Conservation (phyloP, 1,284 basidiomycete genomes). For the Sparassis latifolia region DNA sequence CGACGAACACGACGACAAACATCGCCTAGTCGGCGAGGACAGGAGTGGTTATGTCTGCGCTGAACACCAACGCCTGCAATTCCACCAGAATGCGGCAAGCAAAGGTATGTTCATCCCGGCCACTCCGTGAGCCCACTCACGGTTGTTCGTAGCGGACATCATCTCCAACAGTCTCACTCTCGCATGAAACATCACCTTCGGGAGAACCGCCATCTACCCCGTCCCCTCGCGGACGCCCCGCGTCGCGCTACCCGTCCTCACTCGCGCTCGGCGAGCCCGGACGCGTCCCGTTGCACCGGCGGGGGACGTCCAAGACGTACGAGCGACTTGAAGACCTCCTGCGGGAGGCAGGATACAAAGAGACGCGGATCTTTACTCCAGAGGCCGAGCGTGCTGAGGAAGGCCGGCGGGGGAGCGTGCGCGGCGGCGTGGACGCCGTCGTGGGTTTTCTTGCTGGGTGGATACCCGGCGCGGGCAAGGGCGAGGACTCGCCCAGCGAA, state of each 20-base stretch:
- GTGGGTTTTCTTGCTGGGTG: constrained; percentile 56
- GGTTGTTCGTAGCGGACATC: no score
- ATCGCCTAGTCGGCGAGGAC: no score
- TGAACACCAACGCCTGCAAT: no score
- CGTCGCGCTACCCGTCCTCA: constrained; percentile 45
- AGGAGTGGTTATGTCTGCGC: no score
- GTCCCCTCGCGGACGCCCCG: constrained; percentile 20
- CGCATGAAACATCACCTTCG: neutral
- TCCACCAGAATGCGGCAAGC: no score
- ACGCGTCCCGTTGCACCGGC: constrained; percentile 63
- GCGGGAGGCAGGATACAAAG: constrained; percentile 82
- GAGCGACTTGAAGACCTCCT: constrained; percentile 79
- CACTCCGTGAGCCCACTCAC: no score
- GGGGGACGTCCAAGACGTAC: constrained; percentile 73
- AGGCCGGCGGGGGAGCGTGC: constrained; percentile 17
- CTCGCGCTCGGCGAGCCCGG: constrained; percentile 34
- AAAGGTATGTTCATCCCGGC: no score
- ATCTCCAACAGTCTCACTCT: no score
- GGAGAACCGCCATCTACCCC: constrained; percentile 20
- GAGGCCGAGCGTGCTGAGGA: constrained; percentile 53
- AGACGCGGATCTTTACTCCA: constrained; percentile 82
- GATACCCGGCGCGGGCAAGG: constrained; percentile 27
- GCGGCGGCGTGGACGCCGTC: constrained; percentile 45
- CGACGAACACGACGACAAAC: no score
- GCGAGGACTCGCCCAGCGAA: constrained; percentile 1